Evolutionary conservation across 345 rosid genomes (phyloP), one percentile per base, ranked within the genome.

Genomic region (Chamaenerion angustifolium): DNA sequence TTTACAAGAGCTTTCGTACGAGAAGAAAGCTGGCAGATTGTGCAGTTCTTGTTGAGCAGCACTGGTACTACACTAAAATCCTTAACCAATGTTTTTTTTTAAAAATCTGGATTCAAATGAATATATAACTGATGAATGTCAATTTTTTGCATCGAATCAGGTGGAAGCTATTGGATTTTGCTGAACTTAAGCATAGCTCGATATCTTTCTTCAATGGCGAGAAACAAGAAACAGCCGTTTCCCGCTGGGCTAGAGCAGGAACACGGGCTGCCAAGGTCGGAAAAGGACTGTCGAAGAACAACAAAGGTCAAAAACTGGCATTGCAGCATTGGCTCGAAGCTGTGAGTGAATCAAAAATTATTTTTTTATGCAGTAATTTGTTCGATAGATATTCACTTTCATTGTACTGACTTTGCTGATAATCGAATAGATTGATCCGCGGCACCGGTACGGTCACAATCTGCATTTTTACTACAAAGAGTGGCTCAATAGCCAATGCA

Each of bases 301-400:
- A 61, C 49, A 76, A 82, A 62, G 93, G 93, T 11, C 92, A 80
- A 46, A 81, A 81, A 61, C 47, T 90, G 76, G 98, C 97, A 17
- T 85, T 89, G 60, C 90, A 79, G 65, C 95, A 89, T 52, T 89
- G 97, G 95, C 79, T 89, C 58, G 90, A 76, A 76, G 79, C 78
- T 52, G 81, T 76, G 70, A 63, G 31, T 25, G 14, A 13, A 11
- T 35, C 31, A 10, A 14, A 51, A 25, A 19, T 43, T 48, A 12
- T 4, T 35, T 16, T 37, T 54, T 54, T 13, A n/a, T 12, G 15
- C 2, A 15, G 35, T 16, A 23, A 3, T 8, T 4, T 7, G 42
- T 19, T 50, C 37, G 16, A 40, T 21, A 2, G 25, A 21, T 21
- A 21, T 21, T 21, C 3, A 21, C 3, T 21, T 3, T 16, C 53